Base-by-base conservation (phyloP, 1,284 basidiomycete species). In the Exobasidium cylindrosporum region DNA sequence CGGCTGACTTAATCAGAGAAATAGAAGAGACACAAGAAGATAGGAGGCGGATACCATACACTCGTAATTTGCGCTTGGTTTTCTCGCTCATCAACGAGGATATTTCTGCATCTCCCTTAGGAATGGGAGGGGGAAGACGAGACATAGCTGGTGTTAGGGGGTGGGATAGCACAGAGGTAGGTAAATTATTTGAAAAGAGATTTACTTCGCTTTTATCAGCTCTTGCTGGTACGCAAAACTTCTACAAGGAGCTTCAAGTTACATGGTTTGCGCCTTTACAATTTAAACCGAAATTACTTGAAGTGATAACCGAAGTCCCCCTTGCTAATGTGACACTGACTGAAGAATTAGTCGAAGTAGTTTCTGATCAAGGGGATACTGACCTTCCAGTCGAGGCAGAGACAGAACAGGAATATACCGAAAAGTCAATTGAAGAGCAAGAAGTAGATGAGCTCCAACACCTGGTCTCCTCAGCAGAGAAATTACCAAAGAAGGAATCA, bases 221-320 rank as follows among this genome's bases (percentile, higher is more conserved):
- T 28, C 21, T 72, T n/a, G 50, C 44, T 23, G 58, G 43, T 1
- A 80, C 97, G 29, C 91, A 97, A 82, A 91, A 92, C 75, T 91
- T 95, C 76, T 91, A 89, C 2, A 84, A 97, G 57, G 93, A 97
- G 82, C 95, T 91, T 63, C 94, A 97, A 82, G 86, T 96, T 0
- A 90, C 94, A 70, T 92, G 88, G 78, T 89, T 95, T 75, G 91
- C 92, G 1, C 94, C 93, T 0, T 82, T 98, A 44, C 87, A 91
- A 0, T 92, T 97, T 72, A 82, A 85, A 57, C 90, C 92, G 45
- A 86, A 47, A 24, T 23, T 14, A 21, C 17, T 63, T 21, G 52
- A 57, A 50, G 54, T 54, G 11, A 50, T 60, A 11, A 64, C 57
- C 52, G 66, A 58, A 14, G 17, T 45, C 17, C 17, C 17, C 17